phyloP scores from a whole-genome alignment of 2,329 filamentous ascomycete genomes.

The Sporothrix brunneoviolacea region DNA sequence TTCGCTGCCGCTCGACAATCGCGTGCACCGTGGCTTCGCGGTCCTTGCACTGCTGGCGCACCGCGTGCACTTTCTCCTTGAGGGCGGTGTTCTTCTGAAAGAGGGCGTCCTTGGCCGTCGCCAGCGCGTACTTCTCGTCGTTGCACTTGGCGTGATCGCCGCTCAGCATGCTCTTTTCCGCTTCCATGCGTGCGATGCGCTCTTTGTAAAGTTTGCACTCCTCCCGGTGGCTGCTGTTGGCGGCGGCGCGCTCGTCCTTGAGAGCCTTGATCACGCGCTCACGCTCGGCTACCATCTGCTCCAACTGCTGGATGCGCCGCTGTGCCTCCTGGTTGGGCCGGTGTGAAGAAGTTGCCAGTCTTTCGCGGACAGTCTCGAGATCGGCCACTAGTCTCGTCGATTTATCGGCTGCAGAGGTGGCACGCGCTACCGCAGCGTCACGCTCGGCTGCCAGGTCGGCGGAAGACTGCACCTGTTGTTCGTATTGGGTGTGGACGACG shows the following conservation, averaged over 20 bases:
- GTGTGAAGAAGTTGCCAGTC: constrained; percentile 4
- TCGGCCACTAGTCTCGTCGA: constrained; percentile 10
- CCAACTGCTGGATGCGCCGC: constrained; percentile 19
- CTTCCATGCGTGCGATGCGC: constrained; percentile 17
- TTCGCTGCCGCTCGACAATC: constrained; percentile 17
- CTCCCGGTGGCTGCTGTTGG: constrained; percentile 19
- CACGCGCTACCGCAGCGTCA: constrained; percentile 10
- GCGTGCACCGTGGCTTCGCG: constrained; percentile 12
- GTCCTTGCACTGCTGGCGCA: constrained; percentile 12
- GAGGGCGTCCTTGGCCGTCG: constrained; percentile 10
- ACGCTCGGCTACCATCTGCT: constrained; percentile 19
- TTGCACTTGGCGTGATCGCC: constrained; percentile 19
- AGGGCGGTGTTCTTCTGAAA: constrained; percentile 12
- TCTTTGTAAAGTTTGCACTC: constrained; percentile 17
- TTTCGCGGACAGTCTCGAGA: constrained; percentile 11
- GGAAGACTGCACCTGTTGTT: constrained; percentile 9
- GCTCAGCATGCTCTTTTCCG: constrained; percentile 18
- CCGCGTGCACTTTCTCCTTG: constrained; percentile 7
- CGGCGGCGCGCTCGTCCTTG: constrained; percentile 17
- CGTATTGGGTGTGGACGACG: constrained; percentile 10
- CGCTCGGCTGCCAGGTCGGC: constrained; percentile 10
- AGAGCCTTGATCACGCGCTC: constrained; percentile 19
- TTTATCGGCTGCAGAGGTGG: constrained; percentile 6
- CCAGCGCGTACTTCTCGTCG: constrained; percentile 14
- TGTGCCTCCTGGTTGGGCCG: constrained; percentile 13